phyloP scores from a whole-genome alignment of 2,329 filamentous ascomycete species.

The Claviceps citrina region DNA sequence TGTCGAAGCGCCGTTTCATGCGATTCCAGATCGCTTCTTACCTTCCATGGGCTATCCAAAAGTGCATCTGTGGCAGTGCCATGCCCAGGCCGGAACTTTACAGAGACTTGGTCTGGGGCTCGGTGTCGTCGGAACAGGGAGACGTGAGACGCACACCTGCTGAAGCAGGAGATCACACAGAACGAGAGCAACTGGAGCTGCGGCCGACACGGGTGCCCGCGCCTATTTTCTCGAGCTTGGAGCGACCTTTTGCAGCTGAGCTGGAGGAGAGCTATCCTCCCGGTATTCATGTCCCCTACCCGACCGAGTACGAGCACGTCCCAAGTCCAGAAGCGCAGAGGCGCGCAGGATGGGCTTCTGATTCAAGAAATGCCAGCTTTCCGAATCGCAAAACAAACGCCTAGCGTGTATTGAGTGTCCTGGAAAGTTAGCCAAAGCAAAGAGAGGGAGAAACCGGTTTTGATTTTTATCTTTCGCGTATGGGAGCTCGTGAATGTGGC shows the following conservation, averaged over 20 bases:
- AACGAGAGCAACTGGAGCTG: not conserved
- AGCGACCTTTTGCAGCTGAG: not conserved
- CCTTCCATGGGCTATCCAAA: slow-evolving; percentile 21
- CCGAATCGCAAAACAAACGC: no score
- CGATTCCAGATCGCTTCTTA: slow-evolving; percentile 19
- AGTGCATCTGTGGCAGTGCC: slow-evolving; percentile 11
- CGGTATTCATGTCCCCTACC: not conserved
- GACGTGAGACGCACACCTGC: not conserved
- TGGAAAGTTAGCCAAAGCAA: no score
- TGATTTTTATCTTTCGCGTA: no score
- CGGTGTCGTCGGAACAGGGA: not conserved
- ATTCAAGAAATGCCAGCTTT: no score
- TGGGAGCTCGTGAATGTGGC: not conserved
- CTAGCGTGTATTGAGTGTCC: no score
- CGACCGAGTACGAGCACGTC: not conserved
- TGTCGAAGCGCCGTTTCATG: slow-evolving; percentile 24
- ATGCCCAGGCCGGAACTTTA: slow-evolving; percentile 18
- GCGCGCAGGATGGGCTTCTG: no score
- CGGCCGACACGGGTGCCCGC: not conserved
- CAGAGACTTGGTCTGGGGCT: slow-evolving; percentile 18
- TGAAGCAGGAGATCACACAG: not conserved
- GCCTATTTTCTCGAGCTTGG: not conserved
- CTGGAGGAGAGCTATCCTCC: slow-evolving; percentile 2
- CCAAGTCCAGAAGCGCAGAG: not conserved
- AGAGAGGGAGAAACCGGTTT: not conserved